Percentiles rank a stretch among this genome's conserved stretches.
Evolutionary conservation across 148 eudicot genomes (phyloP).

Genomic region (Silene uniflora): DNA sequence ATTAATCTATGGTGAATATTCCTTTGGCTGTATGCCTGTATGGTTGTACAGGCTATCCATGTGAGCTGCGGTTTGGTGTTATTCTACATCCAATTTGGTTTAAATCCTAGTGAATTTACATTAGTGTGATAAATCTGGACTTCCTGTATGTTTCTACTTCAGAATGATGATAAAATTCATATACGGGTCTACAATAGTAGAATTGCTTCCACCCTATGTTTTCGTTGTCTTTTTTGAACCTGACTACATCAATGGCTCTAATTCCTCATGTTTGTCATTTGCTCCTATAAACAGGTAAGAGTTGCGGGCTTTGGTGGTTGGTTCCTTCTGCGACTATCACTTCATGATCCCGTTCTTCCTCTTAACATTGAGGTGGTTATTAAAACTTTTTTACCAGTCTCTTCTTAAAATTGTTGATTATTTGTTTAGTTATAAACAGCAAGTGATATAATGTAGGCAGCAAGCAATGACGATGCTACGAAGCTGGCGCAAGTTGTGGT

Average conservation of each 20-base stretch:
- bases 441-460: conserved; percentile 42
- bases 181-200: too few relatives aligned
- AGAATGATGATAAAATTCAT: neutral
- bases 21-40: neutral
- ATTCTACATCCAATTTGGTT: neutral
- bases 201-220: too few relatives aligned
- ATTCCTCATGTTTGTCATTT: conserved; percentile 2
- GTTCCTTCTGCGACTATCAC: conserved; percentile 95
- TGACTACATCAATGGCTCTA: neutral
- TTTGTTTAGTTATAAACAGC: neutral
- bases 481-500: conserved; percentile 71
- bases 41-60: neutral
- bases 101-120: neutral
- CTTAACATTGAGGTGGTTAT: conserved; percentile 84
- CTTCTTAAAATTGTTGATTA: neutral
- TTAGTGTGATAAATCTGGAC: neutral
- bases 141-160: too few relatives aligned
- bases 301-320: conserved; percentile 95
- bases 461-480: conserved; percentile 63
- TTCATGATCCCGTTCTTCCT: conserved; percentile 97
- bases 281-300: conserved; percentile 49
- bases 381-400: neutral
- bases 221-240: neutral
- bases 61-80: neutral
- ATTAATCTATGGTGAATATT: too few relatives aligned